Base-by-base conservation (phyloP, 345 rosid genomes). In the Bruguiera sexangula region DNA sequence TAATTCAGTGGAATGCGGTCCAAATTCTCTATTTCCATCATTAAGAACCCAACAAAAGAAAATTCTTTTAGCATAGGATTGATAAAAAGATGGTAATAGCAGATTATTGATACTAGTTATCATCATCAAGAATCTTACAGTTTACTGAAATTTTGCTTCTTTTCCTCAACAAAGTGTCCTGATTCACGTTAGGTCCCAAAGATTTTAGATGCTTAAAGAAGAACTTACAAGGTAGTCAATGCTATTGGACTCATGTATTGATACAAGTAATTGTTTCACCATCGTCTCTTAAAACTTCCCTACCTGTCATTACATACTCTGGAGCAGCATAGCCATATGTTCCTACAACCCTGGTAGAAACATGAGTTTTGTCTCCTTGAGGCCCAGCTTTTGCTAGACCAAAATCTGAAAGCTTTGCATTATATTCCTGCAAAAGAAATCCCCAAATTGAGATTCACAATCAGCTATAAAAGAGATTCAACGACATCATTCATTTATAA, bases 341-440 rank as follows among this genome's bases (percentile, higher is more conserved):
- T 57, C 80, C 80, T n/a, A 76, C 80, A 37, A 76, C 75, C 68
- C 80, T 66, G 4, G 80, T 76, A 30, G 80, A 76, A 68, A 76
- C 80, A 57, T 76, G 80, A 62, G 80, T 76, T 62, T 76, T 76
- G 69, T 76, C 80, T 51, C 80, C 80, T 62, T 71, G 80, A n/a
- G 80, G 80, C 6, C 80, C 80, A 54, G 80, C 80, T 67, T 76
- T 76, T 29, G 80, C 80, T 22, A 76, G 76, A 56, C 80, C 80
- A 48, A 76, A 76, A 62, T 76, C 80, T 46, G 80, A 76, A 34
- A 76, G 80, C 75, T 76, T 76, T 32, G 80, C 80, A 55, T 71
- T 76, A 39, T 76, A 76, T 37, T 76, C 80, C 80, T 76, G 72
- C 21, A 46, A 51, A 30, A 30, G 29, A 65, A 7, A 50, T 59